These are phyloP conservation scores for Thermomyces lanuginosus DNA, from an alignment of 2,329 filamentous ascomycete genomes.

Conservation along the genomic window DNA sequence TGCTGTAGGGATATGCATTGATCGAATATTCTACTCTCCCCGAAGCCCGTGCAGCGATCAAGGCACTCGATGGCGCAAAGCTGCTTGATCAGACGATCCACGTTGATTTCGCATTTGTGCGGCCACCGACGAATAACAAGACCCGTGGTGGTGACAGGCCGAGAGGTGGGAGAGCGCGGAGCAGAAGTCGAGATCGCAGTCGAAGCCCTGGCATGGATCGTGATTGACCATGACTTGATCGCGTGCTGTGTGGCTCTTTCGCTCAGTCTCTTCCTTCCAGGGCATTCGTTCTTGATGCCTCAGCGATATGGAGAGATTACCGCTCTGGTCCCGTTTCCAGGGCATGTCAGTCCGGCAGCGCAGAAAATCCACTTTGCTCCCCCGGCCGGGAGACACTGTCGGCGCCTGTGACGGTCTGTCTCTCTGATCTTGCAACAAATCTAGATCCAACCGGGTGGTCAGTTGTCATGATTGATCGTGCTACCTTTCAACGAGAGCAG, in stretches of 20 bases:
- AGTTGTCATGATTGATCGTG: too few relatives aligned
- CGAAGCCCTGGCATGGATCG: conserved; percentile 28
- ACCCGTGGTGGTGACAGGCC: conserved; percentile 21
- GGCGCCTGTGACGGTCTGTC: too few relatives aligned
- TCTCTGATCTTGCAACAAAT: too few relatives aligned
- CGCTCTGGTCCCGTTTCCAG: too few relatives aligned
- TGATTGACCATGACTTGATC: conserved; percentile 1
- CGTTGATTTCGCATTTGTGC: conserved; percentile 51
- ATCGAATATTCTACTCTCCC: conserved; percentile 49
- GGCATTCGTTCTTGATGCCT: too few relatives aligned
- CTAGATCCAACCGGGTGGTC: too few relatives aligned
- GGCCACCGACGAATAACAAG: conserved; percentile 37
- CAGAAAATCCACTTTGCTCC: too few relatives aligned
- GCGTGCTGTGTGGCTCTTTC: conserved; percentile 2
- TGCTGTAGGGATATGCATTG: conserved; percentile 47
- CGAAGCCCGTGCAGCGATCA: conserved; percentile 47
- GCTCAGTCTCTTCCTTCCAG: too few relatives aligned
- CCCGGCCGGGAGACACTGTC: too few relatives aligned
- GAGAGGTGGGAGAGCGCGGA: conserved; percentile 24
- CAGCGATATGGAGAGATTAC: too few relatives aligned
- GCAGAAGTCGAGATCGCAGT: conserved; percentile 30
- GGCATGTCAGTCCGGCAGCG: too few relatives aligned
- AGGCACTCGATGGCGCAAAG: conserved; percentile 43
- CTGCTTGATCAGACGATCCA: conserved; percentile 49
- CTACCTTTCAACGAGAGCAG: too few relatives aligned